Percentiles rank a stretch among this genome's conserved stretches.
phyloP scores from a whole-genome alignment of 2,329 filamentous ascomycete genomes.

The Penicillium paneum region DNA sequence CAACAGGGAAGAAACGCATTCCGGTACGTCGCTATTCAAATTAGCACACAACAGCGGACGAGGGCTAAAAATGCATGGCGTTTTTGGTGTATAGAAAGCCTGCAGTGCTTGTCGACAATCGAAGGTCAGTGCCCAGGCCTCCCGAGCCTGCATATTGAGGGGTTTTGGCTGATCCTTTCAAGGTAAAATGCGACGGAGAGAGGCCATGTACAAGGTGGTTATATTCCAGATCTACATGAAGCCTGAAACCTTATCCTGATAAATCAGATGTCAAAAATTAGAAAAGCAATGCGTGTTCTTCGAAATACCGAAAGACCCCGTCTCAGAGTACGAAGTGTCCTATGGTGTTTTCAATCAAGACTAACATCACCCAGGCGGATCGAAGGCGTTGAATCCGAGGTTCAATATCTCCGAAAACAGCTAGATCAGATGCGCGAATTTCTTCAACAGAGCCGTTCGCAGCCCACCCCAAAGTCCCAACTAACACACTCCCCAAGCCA shows the following conservation, averaged over 20 bases:
- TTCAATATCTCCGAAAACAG: slow-evolving; percentile 29
- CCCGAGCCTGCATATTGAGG: neutral
- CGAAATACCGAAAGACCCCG: slow-evolving; percentile 33
- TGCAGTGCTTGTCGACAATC: slow-evolving; percentile 39
- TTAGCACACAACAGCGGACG: neutral
- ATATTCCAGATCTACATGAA: neutral
- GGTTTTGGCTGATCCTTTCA: neutral
- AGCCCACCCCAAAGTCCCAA: neutral
- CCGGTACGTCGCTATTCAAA: slow-evolving; percentile 25
- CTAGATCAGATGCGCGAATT: slow-evolving; percentile 26
- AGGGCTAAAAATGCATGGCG: neutral
- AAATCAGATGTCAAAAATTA: slow-evolving; percentile 29
- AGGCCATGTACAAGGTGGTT: slow-evolving; percentile 36
- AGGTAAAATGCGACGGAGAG: slow-evolving; percentile 40
- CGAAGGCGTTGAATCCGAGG: slow-evolving; percentile 34
- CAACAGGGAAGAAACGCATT: slow-evolving; percentile 36
- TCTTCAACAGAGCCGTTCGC: slow-evolving; percentile 10
- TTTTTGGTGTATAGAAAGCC: slow-evolving; percentile 30
- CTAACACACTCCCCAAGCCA: slow-evolving; percentile 4
- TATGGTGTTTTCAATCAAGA: neutral
- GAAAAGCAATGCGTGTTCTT: slow-evolving; percentile 39
- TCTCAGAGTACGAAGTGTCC: slow-evolving; percentile 23
- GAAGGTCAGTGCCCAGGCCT: slow-evolving; percentile 25
- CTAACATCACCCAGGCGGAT: slow-evolving; percentile 26
- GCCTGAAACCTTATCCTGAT: neutral